Conservation (phyloP, 2,329 filamentous ascomycete genomes). For the Scytalidium sp. region DNA sequence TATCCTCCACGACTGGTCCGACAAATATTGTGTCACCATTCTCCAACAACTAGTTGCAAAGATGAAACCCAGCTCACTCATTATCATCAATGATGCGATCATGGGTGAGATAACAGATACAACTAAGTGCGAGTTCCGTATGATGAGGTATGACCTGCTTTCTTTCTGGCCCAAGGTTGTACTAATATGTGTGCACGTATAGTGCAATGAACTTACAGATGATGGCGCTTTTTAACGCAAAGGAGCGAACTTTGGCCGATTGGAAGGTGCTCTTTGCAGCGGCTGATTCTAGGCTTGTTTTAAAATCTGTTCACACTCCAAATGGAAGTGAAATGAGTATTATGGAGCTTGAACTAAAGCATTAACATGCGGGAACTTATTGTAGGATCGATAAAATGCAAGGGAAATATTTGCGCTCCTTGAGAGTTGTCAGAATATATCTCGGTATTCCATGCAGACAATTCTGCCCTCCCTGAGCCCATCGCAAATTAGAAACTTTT, state of each 20-base stretch:
- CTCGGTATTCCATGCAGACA: no score
- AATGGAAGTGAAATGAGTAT: neutral
- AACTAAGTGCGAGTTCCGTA: neutral
- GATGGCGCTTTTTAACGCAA: constrained; percentile 9
- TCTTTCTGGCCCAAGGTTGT: neutral
- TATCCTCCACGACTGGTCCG: constrained; percentile 5
- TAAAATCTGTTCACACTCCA: neutral
- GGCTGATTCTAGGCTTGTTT: neutral
- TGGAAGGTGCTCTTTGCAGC: neutral
- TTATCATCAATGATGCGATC: neutral
- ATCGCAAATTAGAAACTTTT: no score
- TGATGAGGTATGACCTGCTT: neutral
- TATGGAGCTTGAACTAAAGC: neutral
- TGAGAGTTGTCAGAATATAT: no score
- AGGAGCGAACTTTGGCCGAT: constrained; percentile 4
- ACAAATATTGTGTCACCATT: constrained; percentile 31
- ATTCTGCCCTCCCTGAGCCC: no score
- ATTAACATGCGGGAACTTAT: no score
- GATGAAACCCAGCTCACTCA: neutral
- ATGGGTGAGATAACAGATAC: neutral
- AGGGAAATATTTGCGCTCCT: no score
- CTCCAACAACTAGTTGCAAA: constrained; percentile 12
- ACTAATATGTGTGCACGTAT: neutral
- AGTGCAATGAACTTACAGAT: constrained; percentile 5
- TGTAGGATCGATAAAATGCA: no score